Percentiles rank a stretch among this genome's conserved stretches.
Conservation (phyloP, 2,329 filamentous ascomycete species). For the Penicillium brasilianum region DNA sequence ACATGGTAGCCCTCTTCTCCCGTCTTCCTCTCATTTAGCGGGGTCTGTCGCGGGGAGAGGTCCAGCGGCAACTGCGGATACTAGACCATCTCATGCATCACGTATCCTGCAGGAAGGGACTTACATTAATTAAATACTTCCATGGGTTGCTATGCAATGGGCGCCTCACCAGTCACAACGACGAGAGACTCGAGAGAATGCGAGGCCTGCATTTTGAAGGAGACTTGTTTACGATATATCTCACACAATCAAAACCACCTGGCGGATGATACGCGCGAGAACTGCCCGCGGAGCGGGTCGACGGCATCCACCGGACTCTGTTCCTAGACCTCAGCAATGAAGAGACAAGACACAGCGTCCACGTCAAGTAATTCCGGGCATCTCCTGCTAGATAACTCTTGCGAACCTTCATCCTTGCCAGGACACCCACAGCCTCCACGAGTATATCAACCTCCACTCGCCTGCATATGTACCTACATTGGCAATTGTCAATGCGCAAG, state of each 20-base stretch:
- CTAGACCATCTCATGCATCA: conserved; percentile 14
- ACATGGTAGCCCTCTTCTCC: not conserved
- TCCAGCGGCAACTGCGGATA: conserved; percentile 28
- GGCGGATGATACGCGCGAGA: not conserved
- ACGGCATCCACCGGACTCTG: not conserved
- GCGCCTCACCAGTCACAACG: not conserved
- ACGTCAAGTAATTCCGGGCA: not conserved
- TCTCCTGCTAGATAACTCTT: not conserved
- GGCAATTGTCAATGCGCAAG: conserved; percentile 10
- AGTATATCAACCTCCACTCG: not conserved
- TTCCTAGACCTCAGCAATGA: not conserved
- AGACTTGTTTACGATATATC: not conserved
- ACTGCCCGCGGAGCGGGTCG: not conserved
- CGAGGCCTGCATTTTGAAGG: not conserved
- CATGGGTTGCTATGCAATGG: not conserved
- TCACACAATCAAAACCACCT: not conserved
- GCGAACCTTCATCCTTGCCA: not conserved
- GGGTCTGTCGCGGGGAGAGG: not conserved
- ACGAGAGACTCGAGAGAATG: conserved; percentile 1
- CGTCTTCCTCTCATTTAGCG: not conserved
- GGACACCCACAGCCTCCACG: not conserved
- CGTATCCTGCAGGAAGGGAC: conserved; percentile 9
- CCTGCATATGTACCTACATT: conserved; percentile 1
- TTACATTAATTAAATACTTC: conserved; percentile 6
- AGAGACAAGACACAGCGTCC: not conserved